Conservation (phyloP, 208 protist species). For the Phytomonas sp. region DNA sequence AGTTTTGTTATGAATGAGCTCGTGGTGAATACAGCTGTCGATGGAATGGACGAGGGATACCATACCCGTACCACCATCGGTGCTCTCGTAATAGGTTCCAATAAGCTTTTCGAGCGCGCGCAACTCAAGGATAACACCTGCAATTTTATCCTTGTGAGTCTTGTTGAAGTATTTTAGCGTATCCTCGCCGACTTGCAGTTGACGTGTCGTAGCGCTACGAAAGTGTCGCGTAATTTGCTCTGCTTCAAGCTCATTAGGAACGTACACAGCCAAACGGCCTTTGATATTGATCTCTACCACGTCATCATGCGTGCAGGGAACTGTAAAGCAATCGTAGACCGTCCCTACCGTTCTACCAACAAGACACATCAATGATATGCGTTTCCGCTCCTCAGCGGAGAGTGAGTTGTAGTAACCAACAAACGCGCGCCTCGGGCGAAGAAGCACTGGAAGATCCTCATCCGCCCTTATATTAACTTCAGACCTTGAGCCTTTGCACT, state of each 20-base stretch:
- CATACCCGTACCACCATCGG: slow-evolving; percentile 86
- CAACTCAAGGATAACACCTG: slow-evolving; percentile 75
- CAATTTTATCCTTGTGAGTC: slow-evolving; percentile 65
- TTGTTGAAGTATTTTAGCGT: slow-evolving; percentile 84
- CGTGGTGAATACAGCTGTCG: slow-evolving; percentile 90
- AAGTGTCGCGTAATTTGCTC: slow-evolving; percentile 82
- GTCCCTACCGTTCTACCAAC: slow-evolving; percentile 59
- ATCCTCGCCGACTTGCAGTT: slow-evolving; percentile 85
- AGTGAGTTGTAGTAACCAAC: slow-evolving; percentile 80
- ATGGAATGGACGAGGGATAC: slow-evolving; percentile 83
- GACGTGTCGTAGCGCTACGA: slow-evolving; percentile 61
- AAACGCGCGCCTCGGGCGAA: slow-evolving; percentile 76
- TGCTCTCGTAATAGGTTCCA: slow-evolving; percentile 89
- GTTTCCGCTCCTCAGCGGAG: slow-evolving; percentile 50
- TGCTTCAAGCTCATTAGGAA: slow-evolving; percentile 71
- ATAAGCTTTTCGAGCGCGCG: slow-evolving; percentile 87
- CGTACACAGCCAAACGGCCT: slow-evolving; percentile 56
- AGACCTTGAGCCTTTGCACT: slow-evolving; percentile 16
- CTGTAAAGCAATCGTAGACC: slow-evolving; percentile 71
- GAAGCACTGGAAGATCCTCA: slow-evolving; percentile 65
- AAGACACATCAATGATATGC: slow-evolving; percentile 73
- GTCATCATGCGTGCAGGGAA: slow-evolving; percentile 74
- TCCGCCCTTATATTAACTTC: slow-evolving; percentile 12
- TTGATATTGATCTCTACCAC: slow-evolving; percentile 68
- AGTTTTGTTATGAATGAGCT: slow-evolving; percentile 91